Base-by-base conservation (phyloP, 306 rosid species). In the Acacia crassicarpa region DNA sequence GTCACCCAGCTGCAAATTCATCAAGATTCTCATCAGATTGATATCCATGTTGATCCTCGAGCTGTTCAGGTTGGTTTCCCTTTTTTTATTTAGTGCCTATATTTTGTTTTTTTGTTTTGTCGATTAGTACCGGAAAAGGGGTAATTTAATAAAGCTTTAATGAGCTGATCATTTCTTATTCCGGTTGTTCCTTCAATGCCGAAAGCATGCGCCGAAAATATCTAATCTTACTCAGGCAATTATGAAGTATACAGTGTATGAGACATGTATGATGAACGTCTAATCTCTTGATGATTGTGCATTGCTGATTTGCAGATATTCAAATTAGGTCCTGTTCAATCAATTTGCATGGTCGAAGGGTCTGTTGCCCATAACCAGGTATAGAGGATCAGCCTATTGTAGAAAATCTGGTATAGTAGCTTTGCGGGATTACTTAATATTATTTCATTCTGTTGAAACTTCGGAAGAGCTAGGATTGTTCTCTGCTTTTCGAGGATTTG, bases 271-370 rank as follows among this genome's bases (percentile, higher is more conserved):
- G 56, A 13, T 40, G 30, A 76, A 22, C 11, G 66, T 16, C 45
- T 13, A 70, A 75, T 74, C 72, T 76, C 25, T 23, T 45, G 46
- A 69, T 45, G 59, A 72, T 41, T 76, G 59, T 72, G 75, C 65
- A 69, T 85, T 82, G 74, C 43, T 63, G 85, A 46, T 78, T 46
- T 82, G 41, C 89, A 93, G 99, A 83, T 95, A 32, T 95, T 86
- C 86, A 91, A 85, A 85, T 62, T 95, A 81, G 82, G 91, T 14
- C 86, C 96, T 72, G 80, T 89, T 84, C 90, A 80, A 76, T 95
- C 94, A 5, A 85, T 92, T 79, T 95, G 98, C 88, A 61, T 91
- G 68, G 81, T 80, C 58, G 92, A 92, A 81, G 86, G 80, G 9
- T 82, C 95, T 65, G 92, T 85, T 75, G 73, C 17, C 33, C 23